A percentile compares a stretch with the other conserved stretches of the same genome.
Evolutionary conservation across 345 rosid genomes (phyloP).

Genomic region (Cardamine chenopodiifolia): DNA sequence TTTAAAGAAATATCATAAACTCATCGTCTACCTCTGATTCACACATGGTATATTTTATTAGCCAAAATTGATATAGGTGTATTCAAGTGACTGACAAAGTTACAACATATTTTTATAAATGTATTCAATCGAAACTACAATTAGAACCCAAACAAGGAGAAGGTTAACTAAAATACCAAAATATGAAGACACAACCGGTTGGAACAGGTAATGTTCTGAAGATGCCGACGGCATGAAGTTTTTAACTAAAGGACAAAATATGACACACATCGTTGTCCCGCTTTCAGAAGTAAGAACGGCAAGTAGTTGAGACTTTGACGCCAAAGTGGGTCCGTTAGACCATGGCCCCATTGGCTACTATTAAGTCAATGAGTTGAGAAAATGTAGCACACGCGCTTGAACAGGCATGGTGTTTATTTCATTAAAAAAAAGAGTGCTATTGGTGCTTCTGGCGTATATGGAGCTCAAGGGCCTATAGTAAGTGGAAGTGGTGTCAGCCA

Average conservation of each 20-base stretch:
- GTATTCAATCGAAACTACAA: neutral
- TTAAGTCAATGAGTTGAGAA: neutral
- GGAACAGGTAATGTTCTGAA: neutral
- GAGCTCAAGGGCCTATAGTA: conserved; percentile 42
- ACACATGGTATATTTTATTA: no score
- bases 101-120: neutral
- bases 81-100: neutral
- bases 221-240: neutral
- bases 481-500: neutral
- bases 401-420: neutral
- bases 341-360: neutral
- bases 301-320: neutral
- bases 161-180: neutral
- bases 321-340: neutral
- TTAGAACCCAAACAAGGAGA: neutral
- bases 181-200: neutral
- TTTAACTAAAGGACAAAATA: neutral
- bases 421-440: no score
- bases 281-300: neutral
- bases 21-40: neutral
- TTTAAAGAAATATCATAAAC: neutral
- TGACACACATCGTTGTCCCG: neutral
- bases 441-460: conserved; percentile 41
- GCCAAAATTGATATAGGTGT: neutral
- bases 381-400: neutral